phyloP scores from a whole-genome alignment of 495 filamentous ascomycete genomes.

The Neurospora terricola region DNA sequence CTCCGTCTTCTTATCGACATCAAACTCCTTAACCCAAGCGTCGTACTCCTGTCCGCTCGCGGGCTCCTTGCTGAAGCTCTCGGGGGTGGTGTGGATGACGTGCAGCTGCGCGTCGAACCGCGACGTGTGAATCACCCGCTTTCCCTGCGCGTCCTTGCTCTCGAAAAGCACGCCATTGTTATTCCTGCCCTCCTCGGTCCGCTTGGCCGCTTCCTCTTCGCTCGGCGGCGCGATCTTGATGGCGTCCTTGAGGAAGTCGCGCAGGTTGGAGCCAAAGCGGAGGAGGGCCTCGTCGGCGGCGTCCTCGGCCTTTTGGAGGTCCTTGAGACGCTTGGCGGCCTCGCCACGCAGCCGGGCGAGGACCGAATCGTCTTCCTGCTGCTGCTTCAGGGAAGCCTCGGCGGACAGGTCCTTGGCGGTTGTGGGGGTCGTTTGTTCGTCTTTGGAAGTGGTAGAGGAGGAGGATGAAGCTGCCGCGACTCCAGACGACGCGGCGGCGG shows the following conservation, averaged over 20 bases:
- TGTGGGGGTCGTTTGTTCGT: conserved; percentile 32
- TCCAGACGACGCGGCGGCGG: conserved; percentile 2
- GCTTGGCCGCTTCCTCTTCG: conserved; percentile 18
- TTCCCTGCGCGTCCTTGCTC: conserved; percentile 82
- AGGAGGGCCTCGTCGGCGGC: conserved; percentile 95
- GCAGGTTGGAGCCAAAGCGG: conserved; percentile 83
- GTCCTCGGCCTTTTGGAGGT: conserved; percentile 89
- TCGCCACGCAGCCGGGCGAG: conserved; percentile 75
- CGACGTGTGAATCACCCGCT: conserved; percentile 84
- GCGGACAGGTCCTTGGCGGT: conserved; percentile 28
- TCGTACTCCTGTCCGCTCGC: conserved; percentile 65
- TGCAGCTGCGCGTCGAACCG: conserved; percentile 94
- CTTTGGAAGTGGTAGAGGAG: not conserved
- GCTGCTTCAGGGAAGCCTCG: conserved; percentile 43
- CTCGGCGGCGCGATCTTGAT: conserved; percentile 70
- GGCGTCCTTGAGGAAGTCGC: conserved; percentile 84
- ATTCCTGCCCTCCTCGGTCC: conserved; percentile 14
- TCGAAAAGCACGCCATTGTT: conserved; percentile 63
- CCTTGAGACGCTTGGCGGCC: conserved; percentile 75
- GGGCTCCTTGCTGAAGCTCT: conserved; percentile 71
- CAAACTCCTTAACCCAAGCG: conserved; percentile 64
- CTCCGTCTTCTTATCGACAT: conserved; percentile 75
- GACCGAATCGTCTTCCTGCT: conserved; percentile 61
- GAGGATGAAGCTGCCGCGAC: not conserved
- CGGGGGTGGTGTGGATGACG: conserved; percentile 76